Percentiles rank a stretch among this genome's conserved stretches.
These are phyloP conservation scores for Coprinellus aureogranulatus DNA, from an alignment of 768 basidiomycete species.

Conservation along the genomic window DNA sequence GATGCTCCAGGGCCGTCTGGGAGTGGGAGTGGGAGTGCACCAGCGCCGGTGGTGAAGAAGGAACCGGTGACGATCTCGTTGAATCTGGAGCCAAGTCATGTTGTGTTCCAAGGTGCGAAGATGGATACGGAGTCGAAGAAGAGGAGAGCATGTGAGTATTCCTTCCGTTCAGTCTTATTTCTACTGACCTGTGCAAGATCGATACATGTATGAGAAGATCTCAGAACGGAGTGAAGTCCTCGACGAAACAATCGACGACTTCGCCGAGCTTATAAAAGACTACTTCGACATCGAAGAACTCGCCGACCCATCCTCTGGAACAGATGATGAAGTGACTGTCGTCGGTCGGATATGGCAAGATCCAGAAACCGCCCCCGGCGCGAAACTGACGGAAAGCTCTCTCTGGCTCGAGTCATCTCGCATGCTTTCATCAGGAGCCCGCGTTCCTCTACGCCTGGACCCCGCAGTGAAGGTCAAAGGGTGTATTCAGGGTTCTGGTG, in stretches of 20 bases:
- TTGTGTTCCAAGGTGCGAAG: conserved; percentile 39
- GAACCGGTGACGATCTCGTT: conserved; percentile 30
- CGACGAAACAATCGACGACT: conserved; percentile 85
- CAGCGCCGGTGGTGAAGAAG: conserved; percentile 27
- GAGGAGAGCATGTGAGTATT: conserved; percentile 56
- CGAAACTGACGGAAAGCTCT: conserved; percentile 72
- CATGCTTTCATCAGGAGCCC: conserved; percentile 62
- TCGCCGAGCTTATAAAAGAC: conserved; percentile 67
- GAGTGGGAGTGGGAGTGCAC: conserved; percentile 13
- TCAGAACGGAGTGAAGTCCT: conserved; percentile 81
- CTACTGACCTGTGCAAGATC: conserved; percentile 42
- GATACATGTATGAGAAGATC: conserved; percentile 94
- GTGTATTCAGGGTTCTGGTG: conserved; percentile 56
- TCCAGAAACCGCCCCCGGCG: conserved; percentile 50
- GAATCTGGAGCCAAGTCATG: conserved; percentile 25
- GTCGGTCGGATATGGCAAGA: conserved; percentile 77
- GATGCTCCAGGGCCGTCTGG: conserved; percentile 6
- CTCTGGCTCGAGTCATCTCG: conserved; percentile 84
- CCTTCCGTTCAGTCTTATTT: neutral
- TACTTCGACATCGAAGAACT: conserved; percentile 74
- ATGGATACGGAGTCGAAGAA: conserved; percentile 36
- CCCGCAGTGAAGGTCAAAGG: conserved; percentile 64
- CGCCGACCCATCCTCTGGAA: conserved; percentile 61
- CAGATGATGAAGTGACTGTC: conserved; percentile 57
- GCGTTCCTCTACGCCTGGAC: conserved; percentile 70